Evolutionary conservation across 2,329 filamentous ascomycete genomes (phyloP).

Genomic region (Chaetomium strumarium): DNA sequence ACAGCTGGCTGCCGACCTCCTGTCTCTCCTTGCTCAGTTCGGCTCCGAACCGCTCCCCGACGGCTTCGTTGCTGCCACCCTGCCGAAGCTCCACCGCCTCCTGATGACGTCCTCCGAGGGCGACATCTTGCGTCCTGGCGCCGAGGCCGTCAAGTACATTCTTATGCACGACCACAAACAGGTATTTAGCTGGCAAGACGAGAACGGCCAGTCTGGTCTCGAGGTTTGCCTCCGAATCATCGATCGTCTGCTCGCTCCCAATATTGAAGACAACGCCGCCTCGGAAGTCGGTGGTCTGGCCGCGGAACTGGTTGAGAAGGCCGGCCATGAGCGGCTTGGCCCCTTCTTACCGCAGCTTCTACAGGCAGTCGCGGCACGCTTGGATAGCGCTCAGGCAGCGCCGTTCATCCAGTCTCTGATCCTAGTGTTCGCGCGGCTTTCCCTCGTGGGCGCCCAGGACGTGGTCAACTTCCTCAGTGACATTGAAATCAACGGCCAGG

Average conservation of each 20-base stretch:
- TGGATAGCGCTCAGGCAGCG: constrained; percentile 76
- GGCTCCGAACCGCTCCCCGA: constrained; percentile 78
- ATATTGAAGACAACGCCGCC: constrained; percentile 86
- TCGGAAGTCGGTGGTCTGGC: constrained; percentile 95
- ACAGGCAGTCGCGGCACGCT: constrained; percentile 76
- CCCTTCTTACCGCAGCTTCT: constrained; percentile 86
- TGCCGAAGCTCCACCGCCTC: constrained; percentile 81
- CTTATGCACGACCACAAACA: constrained; percentile 85
- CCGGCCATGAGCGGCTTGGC: constrained; percentile 82
- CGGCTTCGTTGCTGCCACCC: constrained; percentile 75
- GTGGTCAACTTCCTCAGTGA: constrained; percentile 88
- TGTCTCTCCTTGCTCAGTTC: constrained; percentile 74
- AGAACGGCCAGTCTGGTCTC: constrained; percentile 71
- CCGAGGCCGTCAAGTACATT: constrained; percentile 81
- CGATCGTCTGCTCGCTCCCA: constrained; percentile 76
- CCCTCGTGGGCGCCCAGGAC: constrained; percentile 76
- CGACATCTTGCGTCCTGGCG: constrained; percentile 80
- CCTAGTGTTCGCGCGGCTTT: constrained; percentile 87
- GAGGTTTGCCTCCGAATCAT: constrained; percentile 89
- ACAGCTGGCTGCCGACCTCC: constrained; percentile 68
- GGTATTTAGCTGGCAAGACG: constrained; percentile 80
- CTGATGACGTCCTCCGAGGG: constrained; percentile 81
- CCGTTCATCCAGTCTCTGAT: constrained; percentile 94
- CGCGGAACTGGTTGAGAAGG: constrained; percentile 91
- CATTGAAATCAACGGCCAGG: constrained; percentile 72